Conservation (phyloP, 805 yeast genomes). For the Nakazawaea laoshanensis region DNA sequence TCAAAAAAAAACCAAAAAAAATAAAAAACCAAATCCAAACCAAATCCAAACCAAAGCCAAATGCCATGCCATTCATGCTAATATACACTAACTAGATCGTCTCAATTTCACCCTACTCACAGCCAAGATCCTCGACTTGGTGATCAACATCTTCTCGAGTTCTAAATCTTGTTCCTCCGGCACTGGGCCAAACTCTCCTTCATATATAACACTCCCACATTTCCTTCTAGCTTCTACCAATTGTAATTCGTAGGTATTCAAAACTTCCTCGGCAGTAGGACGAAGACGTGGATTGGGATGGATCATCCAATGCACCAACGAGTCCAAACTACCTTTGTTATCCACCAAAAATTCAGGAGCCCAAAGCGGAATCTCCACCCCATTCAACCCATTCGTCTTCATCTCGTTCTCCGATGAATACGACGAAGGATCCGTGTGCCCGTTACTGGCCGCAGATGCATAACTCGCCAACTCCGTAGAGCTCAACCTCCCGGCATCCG, state of each 20-base stretch:
- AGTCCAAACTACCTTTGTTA: constrained; percentile 65
- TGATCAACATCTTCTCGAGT: constrained; percentile 11
- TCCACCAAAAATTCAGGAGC: constrained; percentile 81
- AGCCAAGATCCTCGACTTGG: constrained; percentile 6
- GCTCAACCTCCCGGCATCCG: constrained; percentile 86
- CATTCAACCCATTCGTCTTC: constrained; percentile 12
- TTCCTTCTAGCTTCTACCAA: constrained; percentile 74
- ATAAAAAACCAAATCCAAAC: too few relatives aligned
- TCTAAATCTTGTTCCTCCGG: constrained; percentile 29
- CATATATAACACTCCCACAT: constrained; percentile 91
- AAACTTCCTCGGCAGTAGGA: constrained; percentile 71
- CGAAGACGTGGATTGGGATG: constrained; percentile 73
- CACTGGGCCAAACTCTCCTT: constrained; percentile 89
- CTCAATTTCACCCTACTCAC: too few relatives aligned
- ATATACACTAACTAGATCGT: too few relatives aligned
- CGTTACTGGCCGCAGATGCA: constrained; percentile 7
- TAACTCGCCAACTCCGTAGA: constrained; percentile 50
- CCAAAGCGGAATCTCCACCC: constrained; percentile 56
- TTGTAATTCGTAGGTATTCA: constrained; percentile 63
- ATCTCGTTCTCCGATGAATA: constrained; percentile 10
- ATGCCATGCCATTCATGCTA: too few relatives aligned
- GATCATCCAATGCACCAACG: constrained; percentile 81
- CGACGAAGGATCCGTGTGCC: constrained; percentile 10
- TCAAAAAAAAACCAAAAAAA: too few relatives aligned
- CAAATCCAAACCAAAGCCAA: too few relatives aligned